A percentile compares a stretch with the other conserved stretches of the same genome.
Evolutionary conservation across 108 stramenopile species (phyloP).

Genomic region (Hondaea fermentalgiana): DNA sequence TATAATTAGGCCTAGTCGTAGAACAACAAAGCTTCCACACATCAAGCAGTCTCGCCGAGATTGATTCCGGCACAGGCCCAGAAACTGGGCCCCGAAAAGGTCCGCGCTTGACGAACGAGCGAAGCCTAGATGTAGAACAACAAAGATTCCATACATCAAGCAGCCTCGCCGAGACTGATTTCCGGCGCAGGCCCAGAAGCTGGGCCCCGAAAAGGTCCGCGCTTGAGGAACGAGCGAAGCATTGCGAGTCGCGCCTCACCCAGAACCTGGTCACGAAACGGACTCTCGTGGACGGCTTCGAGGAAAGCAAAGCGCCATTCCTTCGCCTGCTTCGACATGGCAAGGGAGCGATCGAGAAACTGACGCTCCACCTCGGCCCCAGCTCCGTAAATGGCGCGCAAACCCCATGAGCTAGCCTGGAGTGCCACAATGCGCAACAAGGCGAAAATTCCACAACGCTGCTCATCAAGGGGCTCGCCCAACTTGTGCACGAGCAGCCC

Average conservation of each 20-base stretch:
- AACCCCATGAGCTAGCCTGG: not conserved
- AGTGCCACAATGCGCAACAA: not conserved
- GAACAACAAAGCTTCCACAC: no score
- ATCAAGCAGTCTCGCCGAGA: not conserved
- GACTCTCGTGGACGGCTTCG: not conserved
- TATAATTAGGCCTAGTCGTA: no score
- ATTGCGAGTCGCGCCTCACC: not conserved
- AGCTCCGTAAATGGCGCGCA: not conserved
- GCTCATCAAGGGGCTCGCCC: not conserved
- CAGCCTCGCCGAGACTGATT: not conserved
- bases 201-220: not conserved
- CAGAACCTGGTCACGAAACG: not conserved
- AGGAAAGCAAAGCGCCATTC: conserved; percentile 5
- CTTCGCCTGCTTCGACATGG: not conserved
- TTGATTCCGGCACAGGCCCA: not conserved
- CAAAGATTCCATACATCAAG: not conserved
- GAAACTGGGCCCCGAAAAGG: not conserved
- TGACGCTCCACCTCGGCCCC: not conserved
- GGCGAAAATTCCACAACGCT: not conserved
- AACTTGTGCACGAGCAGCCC: not conserved
- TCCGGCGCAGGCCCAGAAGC: not conserved
- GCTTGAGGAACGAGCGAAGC: not conserved
- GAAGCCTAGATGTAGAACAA: not conserved
- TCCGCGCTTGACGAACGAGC: not conserved
- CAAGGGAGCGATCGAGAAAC: not conserved